Conservation (phyloP, 2,329 filamentous ascomycete species). For the Aspergillus oerlinghausenensis region DNA sequence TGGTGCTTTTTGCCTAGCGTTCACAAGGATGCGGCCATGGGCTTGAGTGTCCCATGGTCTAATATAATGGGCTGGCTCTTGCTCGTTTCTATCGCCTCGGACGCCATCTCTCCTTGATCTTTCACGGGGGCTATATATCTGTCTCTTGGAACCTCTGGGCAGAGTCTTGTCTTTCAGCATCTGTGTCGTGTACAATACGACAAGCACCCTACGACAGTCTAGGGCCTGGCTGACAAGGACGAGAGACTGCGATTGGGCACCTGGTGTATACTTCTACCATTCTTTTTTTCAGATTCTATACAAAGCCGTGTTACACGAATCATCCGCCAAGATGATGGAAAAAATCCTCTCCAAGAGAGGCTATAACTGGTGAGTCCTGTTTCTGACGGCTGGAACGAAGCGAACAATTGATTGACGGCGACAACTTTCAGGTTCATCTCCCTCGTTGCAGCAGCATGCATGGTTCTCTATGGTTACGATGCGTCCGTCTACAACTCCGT, state of each 20-base stretch:
- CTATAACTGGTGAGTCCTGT: constrained; percentile 27
- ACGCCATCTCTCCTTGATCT: background rate
- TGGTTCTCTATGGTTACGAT: constrained; percentile 73
- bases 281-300: background rate
- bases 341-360: constrained; percentile 24
- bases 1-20: background rate
- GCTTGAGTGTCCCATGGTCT: constrained; percentile 3
- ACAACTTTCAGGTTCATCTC: constrained; percentile 54
- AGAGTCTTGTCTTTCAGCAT: background rate
- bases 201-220: background rate
- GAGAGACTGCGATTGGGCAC: background rate
- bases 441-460: constrained; percentile 66
- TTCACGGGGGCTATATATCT: background rate
- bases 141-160: background rate
- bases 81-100: constrained; percentile 3
- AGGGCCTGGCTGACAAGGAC: background rate
- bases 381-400: background rate
- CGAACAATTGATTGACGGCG: background rate
- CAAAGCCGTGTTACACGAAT: background rate
- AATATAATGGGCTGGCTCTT: constrained; percentile 12
- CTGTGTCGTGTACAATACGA: background rate
- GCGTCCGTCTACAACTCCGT: constrained; percentile 70
- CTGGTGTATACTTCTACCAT: background rate
- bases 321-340: constrained; percentile 14
- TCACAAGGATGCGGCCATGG: background rate